These are phyloP conservation scores for Myriosclerotinia curreyana DNA, from an alignment of 2,329 filamentous ascomycete genomes.

Conservation along the genomic window DNA sequence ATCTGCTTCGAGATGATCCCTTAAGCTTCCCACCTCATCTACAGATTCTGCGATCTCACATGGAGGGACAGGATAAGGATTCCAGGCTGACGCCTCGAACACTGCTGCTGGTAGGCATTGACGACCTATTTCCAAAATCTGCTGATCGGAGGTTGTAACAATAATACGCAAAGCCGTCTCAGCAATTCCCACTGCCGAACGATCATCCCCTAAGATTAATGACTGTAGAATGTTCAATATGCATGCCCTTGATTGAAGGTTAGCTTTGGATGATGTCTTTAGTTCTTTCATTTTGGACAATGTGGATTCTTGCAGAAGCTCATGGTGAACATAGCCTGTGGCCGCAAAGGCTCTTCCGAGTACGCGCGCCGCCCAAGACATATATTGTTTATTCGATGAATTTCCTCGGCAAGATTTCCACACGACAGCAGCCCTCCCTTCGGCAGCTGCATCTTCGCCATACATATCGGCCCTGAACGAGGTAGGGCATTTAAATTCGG, in stretches of 20 bases:
- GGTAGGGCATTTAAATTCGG: conserved; percentile 63
- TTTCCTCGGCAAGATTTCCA: conserved; percentile 73
- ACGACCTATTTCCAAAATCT: conserved; percentile 51
- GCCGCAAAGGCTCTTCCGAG: conserved; percentile 80
- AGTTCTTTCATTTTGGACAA: conserved; percentile 47
- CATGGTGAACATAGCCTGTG: conserved; percentile 63
- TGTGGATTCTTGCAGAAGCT: conserved; percentile 58
- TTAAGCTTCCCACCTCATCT: conserved; percentile 19
- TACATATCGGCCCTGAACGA: conserved; percentile 64
- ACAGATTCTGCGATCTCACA: conserved; percentile 44
- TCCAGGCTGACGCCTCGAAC: conserved; percentile 55
- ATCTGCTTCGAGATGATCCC: conserved; percentile 23
- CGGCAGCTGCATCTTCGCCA: conserved; percentile 61
- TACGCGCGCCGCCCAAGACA: conserved; percentile 81
- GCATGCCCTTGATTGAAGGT: conserved; percentile 59
- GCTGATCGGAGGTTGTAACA: conserved; percentile 45
- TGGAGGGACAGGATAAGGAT: conserved; percentile 52
- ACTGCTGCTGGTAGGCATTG: conserved; percentile 52
- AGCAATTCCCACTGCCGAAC: conserved; percentile 55
- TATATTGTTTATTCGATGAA: conserved; percentile 63
- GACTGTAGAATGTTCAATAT: conserved; percentile 61
- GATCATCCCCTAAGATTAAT: conserved; percentile 57
- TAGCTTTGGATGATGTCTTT: conserved; percentile 32
- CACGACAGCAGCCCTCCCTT: conserved; percentile 61
- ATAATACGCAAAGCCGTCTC: conserved; percentile 58